Evolutionary conservation across 2,329 filamentous ascomycete genomes (phyloP), one percentile per base, ranked within the genome.

Genomic region (Metarhizium humberi): DNA sequence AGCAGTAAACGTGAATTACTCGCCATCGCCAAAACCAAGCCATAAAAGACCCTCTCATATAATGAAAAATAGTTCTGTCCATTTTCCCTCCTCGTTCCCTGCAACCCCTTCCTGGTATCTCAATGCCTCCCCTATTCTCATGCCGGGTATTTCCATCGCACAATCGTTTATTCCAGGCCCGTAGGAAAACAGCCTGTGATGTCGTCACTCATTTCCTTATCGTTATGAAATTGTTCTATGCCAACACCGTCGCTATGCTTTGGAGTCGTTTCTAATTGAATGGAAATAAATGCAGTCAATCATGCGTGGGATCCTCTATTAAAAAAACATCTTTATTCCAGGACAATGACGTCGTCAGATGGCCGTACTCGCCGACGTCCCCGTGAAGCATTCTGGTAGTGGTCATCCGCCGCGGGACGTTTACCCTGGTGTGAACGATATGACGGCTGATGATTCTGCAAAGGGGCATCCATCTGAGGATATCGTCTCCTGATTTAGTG

Each of bases 321-420:
- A 32, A 42, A 46, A 32, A 53, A 55, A 34, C n/a, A 36, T 36
- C 42, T 42, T 67, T 53, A 69, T 46, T 69, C 67, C 43, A 69
- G 64, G 43, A 69, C 65, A 57, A 69, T 66, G 43, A 69, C 61
- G 42, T 69, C 58, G 34, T 66, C 66, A 11, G 59, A 60, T 51
- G 57, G 60, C 30, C 58, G 61, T 14, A 60, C 58, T 52, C 62
- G 62, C 20, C 55, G 55, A 34, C 48, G 49, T 8, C 38, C 40
- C 18, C 52, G 52, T 25, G 29, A 18, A 25, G 14, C n/a, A 49
- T 49, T 32, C 20, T 56, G 46, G 47, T 54, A 54, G 30, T 54
- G 49, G 30, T 52, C 55, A 54, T 56, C 48, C 18, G 40, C 49
- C 11, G 52, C 52, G 36, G 50, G 50, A 16, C 55, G 49, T 48